Conservation (phyloP, 768 basidiomycete genomes). For the Agaricus bisporus region DNA sequence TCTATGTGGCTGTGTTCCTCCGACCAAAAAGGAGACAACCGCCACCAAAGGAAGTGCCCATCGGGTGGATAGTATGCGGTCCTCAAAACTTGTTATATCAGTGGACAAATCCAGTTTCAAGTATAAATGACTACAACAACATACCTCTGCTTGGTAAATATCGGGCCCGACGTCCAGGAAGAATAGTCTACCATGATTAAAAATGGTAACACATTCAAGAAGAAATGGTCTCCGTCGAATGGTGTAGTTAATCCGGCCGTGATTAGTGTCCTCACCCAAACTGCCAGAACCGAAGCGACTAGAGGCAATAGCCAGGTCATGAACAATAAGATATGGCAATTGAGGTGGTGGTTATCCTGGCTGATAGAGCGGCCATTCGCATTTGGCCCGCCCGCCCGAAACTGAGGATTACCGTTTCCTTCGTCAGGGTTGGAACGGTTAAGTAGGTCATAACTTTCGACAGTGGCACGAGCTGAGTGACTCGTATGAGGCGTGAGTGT, state of each 20-base stretch:
- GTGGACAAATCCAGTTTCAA: not conserved
- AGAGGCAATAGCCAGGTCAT: slow-evolving; percentile 81
- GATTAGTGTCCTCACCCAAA: slow-evolving; percentile 84
- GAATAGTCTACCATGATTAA: slow-evolving; percentile 58
- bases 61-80: slow-evolving; percentile 30
- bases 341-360: slow-evolving; percentile 39
- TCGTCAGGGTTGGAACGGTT: slow-evolving; percentile 6
- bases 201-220: slow-evolving; percentile 58
- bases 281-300: slow-evolving; percentile 69
- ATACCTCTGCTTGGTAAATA: slow-evolving; percentile 40
- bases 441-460: slow-evolving; percentile 9
- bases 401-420: slow-evolving; percentile 2
- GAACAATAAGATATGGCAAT: slow-evolving; percentile 59
- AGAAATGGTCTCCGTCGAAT: slow-evolving; percentile 77
- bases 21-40: slow-evolving; percentile 52
- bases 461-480: slow-evolving; percentile 1
- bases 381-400: slow-evolving; percentile 10
- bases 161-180: slow-evolving; percentile 38
- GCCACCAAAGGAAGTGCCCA: slow-evolving; percentile 52
- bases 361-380: slow-evolving; percentile 7
- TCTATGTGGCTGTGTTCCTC: slow-evolving; percentile 58
- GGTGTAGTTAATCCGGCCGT: slow-evolving; percentile 76
- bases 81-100: slow-evolving; percentile 29
- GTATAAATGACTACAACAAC: slow-evolving; percentile 14
- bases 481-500: slow-evolving; percentile 19